Evolutionary conservation across 768 basidiomycete species (phyloP), one percentile per base, ranked within the genome.

Genomic region (Pleurotus giganteus): DNA sequence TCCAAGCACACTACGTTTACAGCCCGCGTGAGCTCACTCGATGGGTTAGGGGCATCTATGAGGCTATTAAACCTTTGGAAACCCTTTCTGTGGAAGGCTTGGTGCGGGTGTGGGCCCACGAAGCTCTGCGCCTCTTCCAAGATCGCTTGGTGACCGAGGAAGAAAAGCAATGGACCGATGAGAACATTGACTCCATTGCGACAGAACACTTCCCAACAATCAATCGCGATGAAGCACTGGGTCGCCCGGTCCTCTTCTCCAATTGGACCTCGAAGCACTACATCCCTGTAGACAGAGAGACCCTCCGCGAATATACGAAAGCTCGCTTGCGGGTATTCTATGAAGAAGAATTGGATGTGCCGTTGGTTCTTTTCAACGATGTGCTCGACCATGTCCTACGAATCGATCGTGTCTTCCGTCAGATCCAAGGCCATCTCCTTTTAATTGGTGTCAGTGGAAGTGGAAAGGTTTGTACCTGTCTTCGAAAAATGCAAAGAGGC

Each of bases 201-300:
- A 76, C 88, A 76, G 80, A 86, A 57, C 87, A 97, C 69, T 99
- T 99, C 86, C 95, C 94, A 0, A 94, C 90, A 2, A 89, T 97
- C 69, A 85, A 91, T 66, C 80, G 80, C 37, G 85, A 88, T 23
- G 94, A 97, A 65, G 94, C 97, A 1, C 80, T 99, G 24, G 70
- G 61, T 28, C 84, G 97, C 13, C 97, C 97, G 0, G 94, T 99
- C 61, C 74, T 99, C 32, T 99, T 94, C 79, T 98, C 97, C 19
- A 98, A 98, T 69, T 99, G 97, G 97, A 98, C 96, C 1, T 95
- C 96, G 8, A 94, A 95, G 73, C 75, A 98, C 66, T 98, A 98
- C 69, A 85, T 98, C 43, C 88, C 97, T 2, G 96, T 99, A 42
- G 92, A 97, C 58, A 84, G 97, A 47, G 96, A 97, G 63, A 78